These are phyloP conservation scores for Rhytidhysteron rufulum DNA, from an alignment of 2,329 filamentous ascomycete genomes.

Conservation along the genomic window DNA sequence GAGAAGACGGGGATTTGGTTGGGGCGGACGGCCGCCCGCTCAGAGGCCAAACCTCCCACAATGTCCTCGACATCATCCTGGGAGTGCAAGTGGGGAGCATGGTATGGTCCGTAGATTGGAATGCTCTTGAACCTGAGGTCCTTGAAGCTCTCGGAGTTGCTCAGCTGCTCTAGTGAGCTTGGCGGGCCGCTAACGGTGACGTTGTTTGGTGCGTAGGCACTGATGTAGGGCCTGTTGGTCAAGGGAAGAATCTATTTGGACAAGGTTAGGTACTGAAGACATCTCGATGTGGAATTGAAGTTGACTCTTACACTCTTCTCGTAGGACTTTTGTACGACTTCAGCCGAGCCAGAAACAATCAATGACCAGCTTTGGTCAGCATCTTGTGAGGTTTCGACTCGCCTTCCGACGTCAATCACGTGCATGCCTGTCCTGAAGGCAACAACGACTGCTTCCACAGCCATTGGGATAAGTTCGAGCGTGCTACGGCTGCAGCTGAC, in stretches of 20 bases:
- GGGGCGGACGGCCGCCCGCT: too few species aligned
- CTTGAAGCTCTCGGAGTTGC: constrained; percentile 36
- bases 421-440: background rate
- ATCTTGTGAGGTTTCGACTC: background rate
- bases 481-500: background rate
- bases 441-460: background rate
- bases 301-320: too few species aligned
- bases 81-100: constrained; percentile 53
- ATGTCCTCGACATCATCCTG: constrained; percentile 43
- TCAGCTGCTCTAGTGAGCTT: constrained; percentile 44
- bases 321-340: too few species aligned
- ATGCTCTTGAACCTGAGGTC: constrained; percentile 46
- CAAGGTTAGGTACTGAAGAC: too few species aligned
- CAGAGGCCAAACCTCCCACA: too few species aligned
- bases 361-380: background rate
- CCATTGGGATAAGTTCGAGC: background rate
- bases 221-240: constrained; percentile 55
- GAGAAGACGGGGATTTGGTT: constrained; percentile 52
- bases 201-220: constrained; percentile 47
- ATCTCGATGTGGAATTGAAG: too few species aligned
- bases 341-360: too few species aligned
- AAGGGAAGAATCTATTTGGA: too few species aligned
- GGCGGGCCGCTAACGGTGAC: constrained; percentile 56
- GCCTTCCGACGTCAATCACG: background rate
- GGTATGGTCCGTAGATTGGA: constrained; percentile 56